phyloP scores from a whole-genome alignment of 768 basidiomycete species.

The Podaxis mareebaensis region DNA sequence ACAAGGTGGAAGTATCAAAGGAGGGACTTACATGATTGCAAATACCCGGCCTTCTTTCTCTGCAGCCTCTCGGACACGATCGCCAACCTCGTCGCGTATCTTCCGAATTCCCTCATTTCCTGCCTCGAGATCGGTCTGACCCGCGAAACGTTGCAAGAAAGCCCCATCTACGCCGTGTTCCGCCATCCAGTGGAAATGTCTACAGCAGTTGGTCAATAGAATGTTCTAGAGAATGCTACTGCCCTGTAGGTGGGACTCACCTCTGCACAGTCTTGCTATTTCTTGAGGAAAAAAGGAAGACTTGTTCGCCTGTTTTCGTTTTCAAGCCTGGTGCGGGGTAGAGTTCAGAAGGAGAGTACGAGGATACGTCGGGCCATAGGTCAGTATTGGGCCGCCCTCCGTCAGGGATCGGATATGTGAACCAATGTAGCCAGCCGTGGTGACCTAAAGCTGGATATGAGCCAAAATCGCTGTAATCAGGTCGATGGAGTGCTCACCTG shows the following conservation, averaged over 20 bases:
- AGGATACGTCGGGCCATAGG: slow-evolving; percentile 78
- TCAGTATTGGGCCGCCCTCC: slow-evolving; percentile 77
- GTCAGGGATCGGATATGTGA: slow-evolving; percentile 61
- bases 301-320: slow-evolving; percentile 54
- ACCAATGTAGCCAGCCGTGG: slow-evolving; percentile 90
- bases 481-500: slow-evolving; percentile 37
- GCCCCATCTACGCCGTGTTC: slow-evolving; percentile 77
- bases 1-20: not conserved
- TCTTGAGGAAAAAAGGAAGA: slow-evolving; percentile 76
- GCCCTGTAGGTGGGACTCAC: slow-evolving; percentile 24
- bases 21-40: slow-evolving; percentile 70
- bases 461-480: not conserved
- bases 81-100: slow-evolving; percentile 73
- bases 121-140: slow-evolving; percentile 60
- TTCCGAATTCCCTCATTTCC: slow-evolving; percentile 57
- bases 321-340: slow-evolving; percentile 69
- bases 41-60: slow-evolving; percentile 81
- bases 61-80: slow-evolving; percentile 72
- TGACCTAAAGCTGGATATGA: slow-evolving; percentile 43
- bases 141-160: slow-evolving; percentile 77
- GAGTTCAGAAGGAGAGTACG: slow-evolving; percentile 69
- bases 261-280: slow-evolving; percentile 71
- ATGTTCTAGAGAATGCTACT: not conserved
- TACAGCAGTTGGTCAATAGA: slow-evolving; percentile 19
- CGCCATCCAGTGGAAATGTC: slow-evolving; percentile 87